A percentile compares a stretch with the other conserved stretches of the same genome.
Conservation (phyloP, 2,329 filamentous ascomycete species). For the Ophiocordyceps robertsii region DNA sequence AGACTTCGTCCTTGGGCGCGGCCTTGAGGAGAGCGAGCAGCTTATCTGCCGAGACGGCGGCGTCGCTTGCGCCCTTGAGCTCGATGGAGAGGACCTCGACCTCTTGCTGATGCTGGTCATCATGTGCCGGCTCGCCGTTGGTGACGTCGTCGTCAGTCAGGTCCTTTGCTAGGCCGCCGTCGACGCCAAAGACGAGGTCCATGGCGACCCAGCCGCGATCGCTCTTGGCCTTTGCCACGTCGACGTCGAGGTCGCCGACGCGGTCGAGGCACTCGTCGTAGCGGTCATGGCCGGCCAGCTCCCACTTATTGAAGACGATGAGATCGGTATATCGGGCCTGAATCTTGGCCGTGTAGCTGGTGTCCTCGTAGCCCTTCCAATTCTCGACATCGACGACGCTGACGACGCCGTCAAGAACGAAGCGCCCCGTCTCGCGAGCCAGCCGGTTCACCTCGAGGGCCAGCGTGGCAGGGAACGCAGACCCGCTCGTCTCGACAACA, state of each 20-base stretch:
- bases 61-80: constrained; percentile 31
- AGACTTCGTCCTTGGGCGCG: constrained; percentile 86
- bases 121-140: constrained; percentile 12
- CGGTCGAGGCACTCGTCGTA: constrained; percentile 70
- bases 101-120: constrained; percentile 57
- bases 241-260: constrained; percentile 67
- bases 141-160: constrained; percentile 28
- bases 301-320: constrained; percentile 91
- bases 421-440: constrained; percentile 52
- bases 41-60: constrained; percentile 41
- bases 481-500: constrained; percentile 85
- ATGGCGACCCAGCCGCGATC: constrained; percentile 65
- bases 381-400: constrained; percentile 91
- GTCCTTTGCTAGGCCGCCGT: constrained; percentile 58
- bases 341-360: constrained; percentile 73
- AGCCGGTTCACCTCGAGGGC: constrained; percentile 83
- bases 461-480: constrained; percentile 76
- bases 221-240: constrained; percentile 75
- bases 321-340: constrained; percentile 85
- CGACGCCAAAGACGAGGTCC: constrained; percentile 74
- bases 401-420: constrained; percentile 74
- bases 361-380: constrained; percentile 86
- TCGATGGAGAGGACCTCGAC: constrained; percentile 86
- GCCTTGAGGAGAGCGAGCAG: constrained; percentile 54
- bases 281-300: constrained; percentile 55